Conservation (phyloP, 768 basidiomycete genomes). For the Ramaria sp. region DNA sequence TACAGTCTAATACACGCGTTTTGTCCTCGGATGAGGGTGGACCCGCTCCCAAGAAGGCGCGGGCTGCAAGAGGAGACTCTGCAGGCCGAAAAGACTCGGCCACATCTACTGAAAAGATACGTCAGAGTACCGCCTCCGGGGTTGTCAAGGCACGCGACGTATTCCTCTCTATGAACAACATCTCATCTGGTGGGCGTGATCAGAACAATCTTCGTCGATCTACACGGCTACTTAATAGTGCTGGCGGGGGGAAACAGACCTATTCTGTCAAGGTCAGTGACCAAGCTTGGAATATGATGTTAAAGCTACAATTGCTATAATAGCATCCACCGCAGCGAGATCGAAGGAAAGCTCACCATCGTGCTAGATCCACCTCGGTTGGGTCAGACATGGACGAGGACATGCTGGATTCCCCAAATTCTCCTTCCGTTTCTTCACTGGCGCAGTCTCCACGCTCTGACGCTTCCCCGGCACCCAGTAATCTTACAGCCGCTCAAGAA, state of each 20-base stretch:
- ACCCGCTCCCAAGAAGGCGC: conserved; percentile 64
- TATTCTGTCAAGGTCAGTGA: conserved; percentile 42
- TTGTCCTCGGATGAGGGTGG: conserved; percentile 78
- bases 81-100: background rate
- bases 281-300: background rate
- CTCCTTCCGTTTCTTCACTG: conserved; percentile 50
- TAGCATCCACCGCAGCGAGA: conserved; percentile 37
- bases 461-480: conserved; percentile 48
- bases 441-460: conserved; percentile 55
- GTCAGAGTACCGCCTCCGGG: background rate
- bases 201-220: conserved; percentile 54
- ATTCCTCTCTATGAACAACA: conserved; percentile 27
- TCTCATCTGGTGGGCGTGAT: conserved; percentile 48
- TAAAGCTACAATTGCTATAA: background rate
- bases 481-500: conserved; percentile 56
- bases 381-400: conserved; percentile 73
- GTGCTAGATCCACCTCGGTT: conserved; percentile 37
- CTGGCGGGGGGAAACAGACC: conserved; percentile 34
- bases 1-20: conserved; percentile 41
- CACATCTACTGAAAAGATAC: background rate
- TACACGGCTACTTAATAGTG: conserved; percentile 53
- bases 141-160: conserved; percentile 7
- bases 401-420: conserved; percentile 23
- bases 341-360: conserved; percentile 46
- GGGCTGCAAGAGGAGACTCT: conserved; percentile 26